A percentile compares a stretch with the other conserved stretches of the same genome.
Evolutionary conservation across 2,329 filamentous ascomycete genomes (phyloP).

Genomic region (Cladosporium sp.): DNA sequence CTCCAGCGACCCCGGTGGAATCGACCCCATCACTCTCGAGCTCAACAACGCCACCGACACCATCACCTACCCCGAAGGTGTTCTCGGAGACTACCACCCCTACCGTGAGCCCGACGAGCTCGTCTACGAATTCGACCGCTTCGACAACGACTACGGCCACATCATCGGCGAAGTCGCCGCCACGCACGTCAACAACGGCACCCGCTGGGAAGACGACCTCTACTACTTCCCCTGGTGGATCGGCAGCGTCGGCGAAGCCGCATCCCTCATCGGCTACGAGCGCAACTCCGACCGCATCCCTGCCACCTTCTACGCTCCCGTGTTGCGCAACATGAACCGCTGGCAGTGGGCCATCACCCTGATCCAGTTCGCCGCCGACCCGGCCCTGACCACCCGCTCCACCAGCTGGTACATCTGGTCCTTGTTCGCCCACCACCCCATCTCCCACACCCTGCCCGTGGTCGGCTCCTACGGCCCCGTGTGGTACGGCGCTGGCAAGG

Average conservation of each 20-base stretch:
- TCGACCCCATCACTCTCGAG: slow-evolving; percentile 12
- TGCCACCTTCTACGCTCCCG: slow-evolving; percentile 43
- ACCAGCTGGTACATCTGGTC: slow-evolving; percentile 20
- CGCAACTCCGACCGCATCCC: slow-evolving; percentile 55
- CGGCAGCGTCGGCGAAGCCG: slow-evolving; percentile 58
- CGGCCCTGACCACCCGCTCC: slow-evolving; percentile 23
- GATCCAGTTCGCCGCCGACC: slow-evolving; percentile 35
- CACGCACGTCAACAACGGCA: slow-evolving; percentile 48
- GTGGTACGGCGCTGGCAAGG: slow-evolving; percentile 40
- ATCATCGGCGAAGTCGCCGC: slow-evolving; percentile 25
- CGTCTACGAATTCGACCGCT: slow-evolving; percentile 16
- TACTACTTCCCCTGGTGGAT: slow-evolving; percentile 35
- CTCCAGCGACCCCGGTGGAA: slow-evolving; percentile 18
- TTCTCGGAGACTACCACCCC: slow-evolving; percentile 22
- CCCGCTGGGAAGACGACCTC: slow-evolving; percentile 39
- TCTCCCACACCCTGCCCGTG: slow-evolving; percentile 36
- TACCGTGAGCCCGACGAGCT: slow-evolving; percentile 18
- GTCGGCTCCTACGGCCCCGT: slow-evolving; percentile 30
- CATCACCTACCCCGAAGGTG: slow-evolving; percentile 15
- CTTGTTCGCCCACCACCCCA: slow-evolving; percentile 28
- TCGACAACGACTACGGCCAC: slow-evolving; percentile 42
- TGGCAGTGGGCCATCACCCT: slow-evolving; percentile 29
- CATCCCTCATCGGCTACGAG: slow-evolving; percentile 59
- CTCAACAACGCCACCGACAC: slow-evolving; percentile 7
- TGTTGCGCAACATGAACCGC: slow-evolving; percentile 21